phyloP scores from a whole-genome alignment of 2,329 filamentous ascomycete species.

The Allantophomopsis lycopodina region DNA sequence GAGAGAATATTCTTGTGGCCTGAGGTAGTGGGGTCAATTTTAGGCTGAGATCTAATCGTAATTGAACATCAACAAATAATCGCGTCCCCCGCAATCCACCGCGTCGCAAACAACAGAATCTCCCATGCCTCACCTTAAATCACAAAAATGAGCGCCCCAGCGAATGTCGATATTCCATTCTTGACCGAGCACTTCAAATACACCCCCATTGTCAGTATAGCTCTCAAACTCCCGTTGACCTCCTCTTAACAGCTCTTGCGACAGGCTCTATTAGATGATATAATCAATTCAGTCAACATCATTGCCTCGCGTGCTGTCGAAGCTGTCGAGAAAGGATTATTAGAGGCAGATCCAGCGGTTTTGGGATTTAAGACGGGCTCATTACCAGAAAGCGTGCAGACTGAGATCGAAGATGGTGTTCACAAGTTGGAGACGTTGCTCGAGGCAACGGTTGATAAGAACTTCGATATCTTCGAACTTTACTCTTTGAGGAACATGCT shows the following conservation, averaged over 20 bases:
- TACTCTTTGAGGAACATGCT: conserved; percentile 81
- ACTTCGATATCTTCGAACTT: conserved; percentile 79
- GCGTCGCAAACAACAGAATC: neutral
- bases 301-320: conserved; percentile 82
- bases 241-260: conserved; percentile 2
- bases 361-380: conserved; percentile 57
- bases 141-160: conserved; percentile 10
- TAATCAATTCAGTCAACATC: conserved; percentile 93
- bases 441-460: conserved; percentile 69
- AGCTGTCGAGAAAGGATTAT: conserved; percentile 72
- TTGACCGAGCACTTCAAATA: conserved; percentile 94
- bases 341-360: conserved; percentile 56
- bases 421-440: conserved; percentile 75
- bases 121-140: neutral
- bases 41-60: no score
- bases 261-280: conserved; percentile 89
- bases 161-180: conserved; percentile 37
- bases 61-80: neutral
- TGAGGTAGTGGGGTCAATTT: no score
- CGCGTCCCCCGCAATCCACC: neutral
- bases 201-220: conserved; percentile 63
- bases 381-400: conserved; percentile 33
- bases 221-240: neutral
- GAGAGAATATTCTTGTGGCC: no score
- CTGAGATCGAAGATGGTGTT: conserved; percentile 79